Evolutionary conservation across 805 yeast genomes (phyloP).

Genomic region (Metschnikowia aberdeeniae): DNA sequence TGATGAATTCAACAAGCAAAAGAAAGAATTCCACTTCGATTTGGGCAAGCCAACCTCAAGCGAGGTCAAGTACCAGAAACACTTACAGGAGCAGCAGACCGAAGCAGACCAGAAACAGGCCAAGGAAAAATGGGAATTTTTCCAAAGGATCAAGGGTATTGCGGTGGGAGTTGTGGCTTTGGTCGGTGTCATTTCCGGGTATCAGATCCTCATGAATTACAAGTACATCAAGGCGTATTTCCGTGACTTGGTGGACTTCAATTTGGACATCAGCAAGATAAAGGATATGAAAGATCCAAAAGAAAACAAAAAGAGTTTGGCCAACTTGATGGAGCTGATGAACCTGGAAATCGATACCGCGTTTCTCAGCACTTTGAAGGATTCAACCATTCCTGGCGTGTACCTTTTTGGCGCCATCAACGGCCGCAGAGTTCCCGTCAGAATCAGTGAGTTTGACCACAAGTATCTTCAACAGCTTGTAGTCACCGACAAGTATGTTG

Average conservation of each 20-base stretch:
- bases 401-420: constrained; percentile 33
- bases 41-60: constrained; percentile 27
- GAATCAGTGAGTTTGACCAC: constrained; percentile 63
- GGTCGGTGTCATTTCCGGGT: constrained; percentile 36
- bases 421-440: constrained; percentile 47
- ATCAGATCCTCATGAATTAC: constrained; percentile 42
- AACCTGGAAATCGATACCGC: constrained; percentile 20
- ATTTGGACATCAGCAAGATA: constrained; percentile 38
- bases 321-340: constrained; percentile 25
- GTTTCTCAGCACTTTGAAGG: constrained; percentile 18
- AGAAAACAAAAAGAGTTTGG: constrained; percentile 25
- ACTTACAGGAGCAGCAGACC: constrained; percentile 25
- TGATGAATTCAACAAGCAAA: constrained; percentile 37
- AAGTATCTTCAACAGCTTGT: constrained; percentile 53
- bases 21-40: constrained; percentile 24
- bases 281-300: constrained; percentile 29
- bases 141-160: constrained; percentile 43
- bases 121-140: constrained; percentile 32
- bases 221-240: constrained; percentile 33
- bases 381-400: constrained; percentile 30
- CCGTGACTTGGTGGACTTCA: constrained; percentile 29
- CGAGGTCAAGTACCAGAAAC: constrained; percentile 33
- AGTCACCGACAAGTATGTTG: constrained; percentile 43
- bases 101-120: constrained; percentile 24
- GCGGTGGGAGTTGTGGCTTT: constrained; percentile 40